These are phyloP conservation scores for Candida pseudoglaebosa DNA, from an alignment of 805 yeast species.

Conservation along the genomic window DNA sequence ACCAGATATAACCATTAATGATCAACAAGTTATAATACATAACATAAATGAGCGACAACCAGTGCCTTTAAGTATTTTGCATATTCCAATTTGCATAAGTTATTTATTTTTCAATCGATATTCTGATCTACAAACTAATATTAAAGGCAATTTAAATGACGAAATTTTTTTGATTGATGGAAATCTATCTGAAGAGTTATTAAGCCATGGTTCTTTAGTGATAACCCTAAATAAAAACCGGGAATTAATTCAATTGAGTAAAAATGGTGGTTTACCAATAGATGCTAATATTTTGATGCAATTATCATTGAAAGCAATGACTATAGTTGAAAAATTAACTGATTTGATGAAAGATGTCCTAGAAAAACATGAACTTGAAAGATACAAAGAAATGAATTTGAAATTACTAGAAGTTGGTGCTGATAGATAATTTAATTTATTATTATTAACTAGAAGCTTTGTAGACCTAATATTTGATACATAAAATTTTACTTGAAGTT, in stretches of 20 bases:
- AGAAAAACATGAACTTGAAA: slow-evolving; percentile 47
- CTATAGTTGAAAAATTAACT: slow-evolving; percentile 60
- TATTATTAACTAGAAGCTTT: too few relatives aligned
- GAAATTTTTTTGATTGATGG: slow-evolving; percentile 75
- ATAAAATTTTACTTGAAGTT: too few relatives aligned
- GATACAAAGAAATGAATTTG: slow-evolving; percentile 37
- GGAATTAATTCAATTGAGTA: slow-evolving; percentile 85
- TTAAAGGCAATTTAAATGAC: slow-evolving; percentile 58
- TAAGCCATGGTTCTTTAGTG: slow-evolving; percentile 76
- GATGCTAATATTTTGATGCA: slow-evolving; percentile 67
- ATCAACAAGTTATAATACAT: slow-evolving; percentile 61
- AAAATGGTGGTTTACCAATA: slow-evolving; percentile 86
- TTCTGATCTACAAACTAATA: slow-evolving; percentile 56
- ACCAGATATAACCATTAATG: slow-evolving; percentile 63
- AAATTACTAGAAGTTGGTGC: slow-evolving; percentile 36
- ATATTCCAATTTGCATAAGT: slow-evolving; percentile 85
- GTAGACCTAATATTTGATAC: too few relatives aligned
- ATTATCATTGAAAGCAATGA: slow-evolving; percentile 63
- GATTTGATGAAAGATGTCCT: slow-evolving; percentile 55
- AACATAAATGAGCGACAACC: slow-evolving; percentile 79
- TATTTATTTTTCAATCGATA: slow-evolving; percentile 78
- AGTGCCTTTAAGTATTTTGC: slow-evolving; percentile 77
- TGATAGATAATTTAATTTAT: slow-evolving; percentile 15
- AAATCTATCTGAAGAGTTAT: slow-evolving; percentile 66
- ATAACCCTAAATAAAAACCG: slow-evolving; percentile 85